Percentiles rank a stretch among this genome's conserved stretches.
Evolutionary conservation across 2,329 filamentous ascomycete species (phyloP).

Genomic region (Colletotrichum incanum): DNA sequence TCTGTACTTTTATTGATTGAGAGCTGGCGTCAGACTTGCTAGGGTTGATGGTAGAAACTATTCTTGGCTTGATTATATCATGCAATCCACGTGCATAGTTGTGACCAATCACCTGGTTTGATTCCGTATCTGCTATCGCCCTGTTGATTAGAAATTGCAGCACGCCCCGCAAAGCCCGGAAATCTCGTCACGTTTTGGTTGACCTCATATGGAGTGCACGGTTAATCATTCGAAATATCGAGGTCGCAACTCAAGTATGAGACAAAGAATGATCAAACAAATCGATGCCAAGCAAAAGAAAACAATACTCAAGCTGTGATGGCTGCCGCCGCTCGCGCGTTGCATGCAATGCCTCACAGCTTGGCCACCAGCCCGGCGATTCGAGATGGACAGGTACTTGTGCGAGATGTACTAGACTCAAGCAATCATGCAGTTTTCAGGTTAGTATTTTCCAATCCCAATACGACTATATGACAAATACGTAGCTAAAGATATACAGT

Average conservation of each 20-base stretch:
- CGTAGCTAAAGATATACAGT: background rate
- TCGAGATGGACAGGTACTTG: conserved; percentile 33
- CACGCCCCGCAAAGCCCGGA: no score
- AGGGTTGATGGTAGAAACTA: background rate
- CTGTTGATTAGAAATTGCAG: background rate
- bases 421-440: conserved; percentile 45
- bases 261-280: background rate
- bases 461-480: background rate
- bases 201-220: background rate
- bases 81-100: background rate
- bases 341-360: conserved; percentile 50
- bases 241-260: background rate
- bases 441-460: conserved; percentile 8
- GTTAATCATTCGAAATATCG: background rate
- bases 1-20: no score
- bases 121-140: background rate
- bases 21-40: no score
- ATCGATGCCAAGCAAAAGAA: conserved; percentile 20
- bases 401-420: conserved; percentile 36
- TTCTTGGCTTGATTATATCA: background rate
- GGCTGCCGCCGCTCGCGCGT: conserved; percentile 51
- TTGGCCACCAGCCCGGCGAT: conserved; percentile 35
- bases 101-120: background rate
- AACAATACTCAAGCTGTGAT: conserved; percentile 54
- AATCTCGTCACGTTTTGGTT: no score